Conservation (phyloP, 768 basidiomycete genomes). For the Chalciporus chontae region DNA sequence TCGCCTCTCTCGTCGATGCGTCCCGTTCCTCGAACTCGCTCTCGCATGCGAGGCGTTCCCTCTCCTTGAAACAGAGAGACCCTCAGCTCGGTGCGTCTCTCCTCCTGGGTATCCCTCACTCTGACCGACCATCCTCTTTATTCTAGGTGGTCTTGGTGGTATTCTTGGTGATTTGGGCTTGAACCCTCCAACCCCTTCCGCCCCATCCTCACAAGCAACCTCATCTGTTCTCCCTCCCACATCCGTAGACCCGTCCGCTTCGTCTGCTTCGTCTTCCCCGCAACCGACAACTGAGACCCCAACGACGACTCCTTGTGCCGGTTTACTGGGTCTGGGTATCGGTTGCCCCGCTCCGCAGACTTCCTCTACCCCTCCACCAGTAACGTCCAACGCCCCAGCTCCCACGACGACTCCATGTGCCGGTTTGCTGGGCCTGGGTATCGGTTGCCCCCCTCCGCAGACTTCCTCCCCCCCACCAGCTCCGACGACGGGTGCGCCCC, state of each 20-base stretch:
- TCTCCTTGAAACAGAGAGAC: constrained; percentile 22
- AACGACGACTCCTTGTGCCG: constrained; percentile 15
- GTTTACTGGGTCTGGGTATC: constrained; percentile 16
- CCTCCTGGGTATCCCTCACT: not conserved
- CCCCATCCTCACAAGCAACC: constrained; percentile 3
- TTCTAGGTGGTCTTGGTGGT: constrained; percentile 16
- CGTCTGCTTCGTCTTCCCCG: not conserved
- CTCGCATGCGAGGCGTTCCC: constrained; percentile 35
- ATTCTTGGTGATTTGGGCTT: constrained; percentile 4
- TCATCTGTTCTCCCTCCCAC: constrained; percentile 13
- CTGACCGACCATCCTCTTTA: not conserved
- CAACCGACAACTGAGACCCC: not conserved
- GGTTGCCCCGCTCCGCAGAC: constrained; percentile 12
- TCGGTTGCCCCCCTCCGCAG: constrained; percentile 14
- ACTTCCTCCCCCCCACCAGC: constrained; percentile 1
- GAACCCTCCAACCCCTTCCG: constrained; percentile 3
- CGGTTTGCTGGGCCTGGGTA: constrained; percentile 17
- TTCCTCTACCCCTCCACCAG: not conserved
- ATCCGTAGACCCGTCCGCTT: constrained; percentile 9
- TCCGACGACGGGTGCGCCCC: not conserved
- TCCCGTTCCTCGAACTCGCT: constrained; percentile 38
- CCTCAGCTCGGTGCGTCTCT: constrained; percentile 10
- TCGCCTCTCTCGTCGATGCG: constrained; percentile 28
- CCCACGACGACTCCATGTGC: constrained; percentile 12
- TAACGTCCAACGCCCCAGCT: not conserved